Base-by-base conservation (phyloP, 2,329 filamentous ascomycete species). In the Aplosporella prunicola region DNA sequence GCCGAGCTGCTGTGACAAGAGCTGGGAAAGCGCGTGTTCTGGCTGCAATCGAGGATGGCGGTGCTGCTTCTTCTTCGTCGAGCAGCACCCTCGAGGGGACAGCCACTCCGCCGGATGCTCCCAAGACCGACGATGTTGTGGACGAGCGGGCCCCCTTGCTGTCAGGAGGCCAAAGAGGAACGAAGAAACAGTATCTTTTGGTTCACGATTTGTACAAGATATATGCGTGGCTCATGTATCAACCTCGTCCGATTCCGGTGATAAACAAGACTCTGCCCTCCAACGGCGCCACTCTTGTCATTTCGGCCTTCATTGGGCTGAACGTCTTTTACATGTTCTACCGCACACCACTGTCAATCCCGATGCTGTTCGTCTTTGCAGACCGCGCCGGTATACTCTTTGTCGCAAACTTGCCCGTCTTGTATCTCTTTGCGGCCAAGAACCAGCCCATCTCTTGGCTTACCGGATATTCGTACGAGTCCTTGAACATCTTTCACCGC, bases 401-500 rank as follows among this genome's bases (percentile, higher is more conserved):
- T 46, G 61, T 62, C 11, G 61, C 63, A 9, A 72, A 72, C 39
- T 53, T 73, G 1, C 68, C 69, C 3, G 54, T 71, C 25, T 61
- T 81, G 3, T 81, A 82, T 51, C 60, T 81, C 4, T 62, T 82
- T 3, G 69, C 73, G 2, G 77, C 78, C 20, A 82, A 82, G 53
- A 81, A 76, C 42, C 76, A 80, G 44, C 78, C 77, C 0, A 50
- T 81, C 22, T 71, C 72, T 41, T 47, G 65, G 2, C 58, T 82
- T 13, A 80, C 76, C 0, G 76, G 77, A 4, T 69, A 71, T 44
- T 80, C 76, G 0, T 82, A 82, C 49, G 77, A 81, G 53, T 68
- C 72, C 5, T 61, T 81, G 27, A 80, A 81, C 50, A 71, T 81
- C 30, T 69, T 80, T 39, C 77, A 82, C 51, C 71, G 77, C 23